phyloP scores from a whole-genome alignment of 2,329 filamentous ascomycete genomes.

The Myotisia sp. region DNA sequence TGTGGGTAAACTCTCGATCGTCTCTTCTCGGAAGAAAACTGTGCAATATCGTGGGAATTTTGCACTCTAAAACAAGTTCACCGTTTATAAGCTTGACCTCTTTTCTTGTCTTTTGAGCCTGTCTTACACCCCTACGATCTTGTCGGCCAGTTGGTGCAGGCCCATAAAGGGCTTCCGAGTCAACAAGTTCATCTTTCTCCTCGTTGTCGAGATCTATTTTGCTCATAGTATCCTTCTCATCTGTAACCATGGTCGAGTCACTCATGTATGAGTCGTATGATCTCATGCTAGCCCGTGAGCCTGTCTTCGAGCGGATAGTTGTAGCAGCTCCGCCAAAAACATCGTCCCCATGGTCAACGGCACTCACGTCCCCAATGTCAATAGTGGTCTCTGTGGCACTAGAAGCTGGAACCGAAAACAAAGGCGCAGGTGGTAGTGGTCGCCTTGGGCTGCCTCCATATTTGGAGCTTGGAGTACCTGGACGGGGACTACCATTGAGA shows the following conservation, averaged over 20 bases:
- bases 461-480: conserved; percentile 75
- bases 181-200: conserved; percentile 41
- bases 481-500: conserved; percentile 75
- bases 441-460: conserved; percentile 80
- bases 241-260: conserved; percentile 44
- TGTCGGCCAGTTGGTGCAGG: conserved; percentile 78
- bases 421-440: conserved; percentile 73
- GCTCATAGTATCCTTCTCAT: conserved; percentile 33
- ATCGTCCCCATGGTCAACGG: conserved; percentile 54
- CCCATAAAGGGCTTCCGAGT: conserved; percentile 55
- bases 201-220: conserved; percentile 34
- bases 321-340: conserved; percentile 47
- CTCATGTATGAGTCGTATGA: conserved; percentile 52
- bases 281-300: conserved; percentile 42
- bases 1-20: conserved; percentile 93
- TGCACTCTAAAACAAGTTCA: conserved; percentile 93
- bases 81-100: conserved; percentile 95
- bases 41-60: conserved; percentile 96
- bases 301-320: conserved; percentile 37
- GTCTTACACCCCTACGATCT: conserved; percentile 69
- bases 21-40: conserved; percentile 88
- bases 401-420: conserved; percentile 49
- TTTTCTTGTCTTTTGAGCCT: conserved; percentile 78
- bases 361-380: conserved; percentile 27
- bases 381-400: conserved; percentile 29